Evolutionary conservation across 2,329 filamentous ascomycete species (phyloP).

Genomic region (Furcasterigmium sp.): DNA sequence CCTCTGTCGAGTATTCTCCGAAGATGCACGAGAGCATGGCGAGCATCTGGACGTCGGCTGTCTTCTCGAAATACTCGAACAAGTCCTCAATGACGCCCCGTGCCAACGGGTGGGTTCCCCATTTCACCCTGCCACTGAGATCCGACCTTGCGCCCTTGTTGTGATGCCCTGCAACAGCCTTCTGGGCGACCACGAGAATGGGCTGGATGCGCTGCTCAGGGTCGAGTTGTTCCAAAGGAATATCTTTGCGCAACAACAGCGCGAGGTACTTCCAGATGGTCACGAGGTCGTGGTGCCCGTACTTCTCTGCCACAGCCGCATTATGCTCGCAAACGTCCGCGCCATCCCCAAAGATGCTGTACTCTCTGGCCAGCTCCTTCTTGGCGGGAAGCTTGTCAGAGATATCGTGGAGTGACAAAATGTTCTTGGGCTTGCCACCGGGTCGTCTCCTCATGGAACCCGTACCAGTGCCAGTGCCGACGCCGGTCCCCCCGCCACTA

Average conservation of each 20-base stretch:
- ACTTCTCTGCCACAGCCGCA: conserved; percentile 66
- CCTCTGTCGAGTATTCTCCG: conserved; percentile 51
- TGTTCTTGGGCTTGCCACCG: conserved; percentile 53
- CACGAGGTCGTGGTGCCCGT: conserved; percentile 66
- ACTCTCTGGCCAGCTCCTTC: conserved; percentile 68
- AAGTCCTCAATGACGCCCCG: conserved; percentile 55
- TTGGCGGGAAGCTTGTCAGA: conserved; percentile 72
- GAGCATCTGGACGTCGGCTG: conserved; percentile 64
- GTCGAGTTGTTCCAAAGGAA: conserved; percentile 62
- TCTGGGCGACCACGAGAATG: conserved; percentile 63
- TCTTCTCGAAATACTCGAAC: conserved; percentile 58
- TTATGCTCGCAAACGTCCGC: conserved; percentile 82
- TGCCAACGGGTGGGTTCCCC: conserved; percentile 62
- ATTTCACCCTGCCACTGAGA: conserved; percentile 59
- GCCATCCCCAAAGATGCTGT: conserved; percentile 78
- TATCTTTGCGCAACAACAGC: conserved; percentile 70
- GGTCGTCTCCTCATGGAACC: conserved; percentile 39
- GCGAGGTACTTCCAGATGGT: conserved; percentile 80
- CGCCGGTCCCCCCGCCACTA: conserved; percentile 55
- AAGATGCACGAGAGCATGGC: conserved; percentile 69
- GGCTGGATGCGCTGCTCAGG: conserved; percentile 42
- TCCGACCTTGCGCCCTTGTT: conserved; percentile 10
- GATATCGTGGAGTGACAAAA: conserved; percentile 69
- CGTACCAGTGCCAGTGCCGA: conserved; percentile 43
- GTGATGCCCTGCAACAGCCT: conserved; percentile 40